phyloP scores from a whole-genome alignment of 805 yeast genomes.

The Candida rishiriensis region DNA sequence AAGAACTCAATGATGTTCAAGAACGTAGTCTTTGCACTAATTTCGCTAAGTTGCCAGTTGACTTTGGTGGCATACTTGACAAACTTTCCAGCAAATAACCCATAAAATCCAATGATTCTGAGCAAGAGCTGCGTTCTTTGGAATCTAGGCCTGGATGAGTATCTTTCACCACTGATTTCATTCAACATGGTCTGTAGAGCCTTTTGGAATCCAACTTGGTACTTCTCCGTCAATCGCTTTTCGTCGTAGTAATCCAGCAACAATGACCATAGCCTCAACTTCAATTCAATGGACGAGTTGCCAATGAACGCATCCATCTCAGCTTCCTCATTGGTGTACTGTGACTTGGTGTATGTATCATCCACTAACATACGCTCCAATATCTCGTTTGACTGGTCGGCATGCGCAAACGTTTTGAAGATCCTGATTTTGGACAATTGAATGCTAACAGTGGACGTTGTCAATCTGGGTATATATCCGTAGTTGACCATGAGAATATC shows the following conservation, averaged over 20 bases:
- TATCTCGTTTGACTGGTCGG: conserved; percentile 28
- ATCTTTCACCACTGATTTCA: conserved; percentile 29
- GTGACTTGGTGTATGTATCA: conserved; percentile 23
- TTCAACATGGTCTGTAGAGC: conserved; percentile 42
- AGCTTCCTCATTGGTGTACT: conserved; percentile 33
- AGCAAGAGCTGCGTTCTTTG: conserved; percentile 42
- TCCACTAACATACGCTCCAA: conserved; percentile 23
- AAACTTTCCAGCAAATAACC: conserved; percentile 42
- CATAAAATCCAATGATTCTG: conserved; percentile 49
- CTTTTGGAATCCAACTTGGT: conserved; percentile 47
- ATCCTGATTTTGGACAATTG: conserved; percentile 72
- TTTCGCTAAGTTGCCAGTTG: conserved; percentile 31
- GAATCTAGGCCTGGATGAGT: conserved; percentile 18
- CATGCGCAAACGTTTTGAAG: conserved; percentile 57
- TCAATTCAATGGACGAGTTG: conserved; percentile 60
- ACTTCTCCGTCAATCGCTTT: conserved; percentile 28
- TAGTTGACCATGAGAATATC: conserved; percentile 53
- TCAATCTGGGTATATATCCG: conserved; percentile 53
- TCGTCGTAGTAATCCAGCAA: conserved; percentile 52
- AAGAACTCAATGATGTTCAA: conserved; percentile 29
- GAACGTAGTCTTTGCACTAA: conserved; percentile 10
- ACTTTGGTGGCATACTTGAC: conserved; percentile 23
- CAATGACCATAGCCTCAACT: conserved; percentile 70
- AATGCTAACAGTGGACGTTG: conserved; percentile 42
- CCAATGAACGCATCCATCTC: conserved; percentile 61